phyloP scores from a whole-genome alignment of 148 eudicot species.

The Diospyros lotus region DNA sequence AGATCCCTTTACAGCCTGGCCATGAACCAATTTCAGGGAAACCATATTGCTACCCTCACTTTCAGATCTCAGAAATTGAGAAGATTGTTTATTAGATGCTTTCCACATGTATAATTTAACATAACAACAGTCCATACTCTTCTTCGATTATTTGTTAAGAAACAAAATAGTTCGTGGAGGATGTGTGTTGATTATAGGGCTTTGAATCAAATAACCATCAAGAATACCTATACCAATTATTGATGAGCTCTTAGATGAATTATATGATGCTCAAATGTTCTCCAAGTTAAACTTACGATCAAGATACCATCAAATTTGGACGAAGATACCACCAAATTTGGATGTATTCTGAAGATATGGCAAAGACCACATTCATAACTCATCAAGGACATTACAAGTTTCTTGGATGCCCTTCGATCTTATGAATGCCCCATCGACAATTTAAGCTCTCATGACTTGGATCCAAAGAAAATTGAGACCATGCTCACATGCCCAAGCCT shows the following conservation, averaged over 20 bases:
- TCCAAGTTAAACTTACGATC: not conserved
- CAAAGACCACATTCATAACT: not conserved
- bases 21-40: not conserved
- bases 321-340: not conserved
- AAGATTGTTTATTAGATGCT: not conserved
- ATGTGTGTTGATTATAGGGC: not conserved
- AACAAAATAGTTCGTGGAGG: not conserved
- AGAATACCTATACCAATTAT: not conserved
- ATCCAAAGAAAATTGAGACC: not conserved
- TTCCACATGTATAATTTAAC: not conserved
- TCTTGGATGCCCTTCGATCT: not conserved
- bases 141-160: not conserved
- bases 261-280: not conserved
- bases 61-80: not conserved
- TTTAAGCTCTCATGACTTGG: not conserved
- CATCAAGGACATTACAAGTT: not conserved
- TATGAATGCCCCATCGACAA: not conserved
- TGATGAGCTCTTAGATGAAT: not conserved
- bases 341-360: not conserved
- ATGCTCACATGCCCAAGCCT: not conserved
- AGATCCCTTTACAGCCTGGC: not conserved
- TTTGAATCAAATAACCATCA: not conserved
- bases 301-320: not conserved
- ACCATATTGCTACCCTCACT: not conserved
- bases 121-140: not conserved